A percentile compares a stretch with the other conserved stretches of the same genome.
phyloP scores from a whole-genome alignment of 2,329 filamentous ascomycete genomes.

The Lachnellula arida region DNA sequence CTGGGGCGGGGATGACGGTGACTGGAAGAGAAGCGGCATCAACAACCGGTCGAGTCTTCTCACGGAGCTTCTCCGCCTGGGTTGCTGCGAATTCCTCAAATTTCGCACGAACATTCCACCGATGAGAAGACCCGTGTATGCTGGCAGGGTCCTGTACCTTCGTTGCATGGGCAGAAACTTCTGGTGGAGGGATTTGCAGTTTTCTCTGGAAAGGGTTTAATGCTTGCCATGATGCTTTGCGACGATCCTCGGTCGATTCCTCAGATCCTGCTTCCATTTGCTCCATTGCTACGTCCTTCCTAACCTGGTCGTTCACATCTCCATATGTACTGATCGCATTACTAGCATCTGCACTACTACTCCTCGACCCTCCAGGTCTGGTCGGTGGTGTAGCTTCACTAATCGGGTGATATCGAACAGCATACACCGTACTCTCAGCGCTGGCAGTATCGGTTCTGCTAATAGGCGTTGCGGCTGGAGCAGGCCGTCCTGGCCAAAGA shows the following conservation, averaged over 20 bases:
- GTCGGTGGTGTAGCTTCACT: constrained; percentile 36
- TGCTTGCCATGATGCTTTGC: constrained; percentile 16
- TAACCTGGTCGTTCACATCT: constrained; percentile 19
- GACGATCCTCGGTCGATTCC: background rate
- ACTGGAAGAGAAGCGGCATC: constrained; percentile 53
- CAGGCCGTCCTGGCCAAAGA: constrained; percentile 50
- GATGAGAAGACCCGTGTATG: constrained; percentile 19
- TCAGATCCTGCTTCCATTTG: constrained; percentile 14
- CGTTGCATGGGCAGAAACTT: constrained; percentile 28
- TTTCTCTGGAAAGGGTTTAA: constrained; percentile 28
- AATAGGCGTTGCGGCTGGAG: constrained; percentile 50
- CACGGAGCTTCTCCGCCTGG: constrained; percentile 56
- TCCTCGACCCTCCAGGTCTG: constrained; percentile 11
- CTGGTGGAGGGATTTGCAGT: constrained; percentile 27
- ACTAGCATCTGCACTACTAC: constrained; percentile 23
- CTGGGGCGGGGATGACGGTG: constrained; percentile 57
- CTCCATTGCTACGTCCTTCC: constrained; percentile 8
- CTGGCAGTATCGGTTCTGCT: constrained; percentile 60
- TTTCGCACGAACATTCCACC: constrained; percentile 54
- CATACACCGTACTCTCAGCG: constrained; percentile 60
- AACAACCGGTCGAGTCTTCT: constrained; percentile 49
- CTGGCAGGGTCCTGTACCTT: constrained; percentile 15
- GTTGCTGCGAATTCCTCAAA: constrained; percentile 58
- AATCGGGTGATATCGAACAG: constrained; percentile 55
- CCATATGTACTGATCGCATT: constrained; percentile 10